Evolutionary conservation across 257 asterid species (phyloP).

Genomic region (Nicotiana noctiflora): DNA sequence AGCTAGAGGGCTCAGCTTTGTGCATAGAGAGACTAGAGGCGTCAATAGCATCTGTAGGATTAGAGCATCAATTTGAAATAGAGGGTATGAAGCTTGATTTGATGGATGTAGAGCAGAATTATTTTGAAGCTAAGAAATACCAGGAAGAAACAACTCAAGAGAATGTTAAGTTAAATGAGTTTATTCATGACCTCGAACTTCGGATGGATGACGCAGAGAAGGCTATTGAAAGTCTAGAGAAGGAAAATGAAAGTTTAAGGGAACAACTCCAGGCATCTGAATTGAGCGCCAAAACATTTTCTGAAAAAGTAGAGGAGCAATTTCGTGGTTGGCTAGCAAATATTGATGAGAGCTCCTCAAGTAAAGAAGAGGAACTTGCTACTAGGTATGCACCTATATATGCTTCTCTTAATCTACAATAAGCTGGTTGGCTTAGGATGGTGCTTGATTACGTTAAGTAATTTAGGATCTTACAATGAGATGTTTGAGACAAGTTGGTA

Average conservation of each 20-base stretch:
- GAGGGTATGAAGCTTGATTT: constrained; percentile 77
- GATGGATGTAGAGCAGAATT: constrained; percentile 51
- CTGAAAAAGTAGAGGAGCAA: constrained; percentile 40
- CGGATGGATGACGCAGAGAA: constrained; percentile 36
- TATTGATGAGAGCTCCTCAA: constrained; percentile 12
- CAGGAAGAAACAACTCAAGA: constrained; percentile 49
- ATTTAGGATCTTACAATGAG: background rate
- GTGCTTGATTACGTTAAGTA: background rate
- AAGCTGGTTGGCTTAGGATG: background rate
- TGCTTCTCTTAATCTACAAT: background rate
- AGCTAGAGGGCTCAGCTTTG: constrained; percentile 32
- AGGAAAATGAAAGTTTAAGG: constrained; percentile 47
- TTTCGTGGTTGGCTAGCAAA: constrained; percentile 24
- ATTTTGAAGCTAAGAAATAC: constrained; percentile 38
- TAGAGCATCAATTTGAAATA: constrained; percentile 89
- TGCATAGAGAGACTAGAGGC: constrained; percentile 60
- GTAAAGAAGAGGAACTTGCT: constrained; percentile 30
- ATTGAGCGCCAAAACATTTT: constrained; percentile 33
- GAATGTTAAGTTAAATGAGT: constrained; percentile 32
- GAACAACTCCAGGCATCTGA: constrained; percentile 37
- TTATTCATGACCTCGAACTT: constrained; percentile 48
- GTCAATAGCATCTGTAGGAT: constrained; percentile 52
- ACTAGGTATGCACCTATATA: constrained; percentile 37
- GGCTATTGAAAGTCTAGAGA: constrained; percentile 34
- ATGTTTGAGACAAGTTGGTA: background rate